A percentile compares a stretch with the other conserved stretches of the same genome.
Evolutionary conservation across 164 flowering plant genomes (phyloP).

Genomic region (Aristolochia fimbriata): DNA sequence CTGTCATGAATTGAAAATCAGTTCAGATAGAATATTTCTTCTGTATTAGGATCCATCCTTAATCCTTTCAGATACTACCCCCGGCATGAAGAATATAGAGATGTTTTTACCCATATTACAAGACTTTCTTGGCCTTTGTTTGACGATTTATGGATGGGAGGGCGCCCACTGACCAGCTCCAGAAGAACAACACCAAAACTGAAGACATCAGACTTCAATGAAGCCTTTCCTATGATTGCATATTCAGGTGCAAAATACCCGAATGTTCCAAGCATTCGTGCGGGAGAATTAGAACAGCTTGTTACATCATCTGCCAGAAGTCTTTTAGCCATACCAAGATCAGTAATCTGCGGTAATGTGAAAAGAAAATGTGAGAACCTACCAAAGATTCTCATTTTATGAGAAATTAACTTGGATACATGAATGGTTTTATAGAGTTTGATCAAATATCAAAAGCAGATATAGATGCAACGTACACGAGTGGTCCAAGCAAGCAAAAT

Average conservation of each 20-base stretch:
- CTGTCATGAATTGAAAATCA: no score
- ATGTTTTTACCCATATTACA: constrained; percentile 70
- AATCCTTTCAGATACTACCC: no score
- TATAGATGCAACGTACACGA: not conserved
- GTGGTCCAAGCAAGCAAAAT: no score
- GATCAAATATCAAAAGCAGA: not conserved
- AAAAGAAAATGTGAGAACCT: no score
- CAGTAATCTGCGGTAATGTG: constrained; percentile 60
- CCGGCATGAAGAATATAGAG: not conserved
- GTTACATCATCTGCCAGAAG: constrained; percentile 59
- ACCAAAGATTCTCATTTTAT: no score
- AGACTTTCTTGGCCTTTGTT: constrained; percentile 79
- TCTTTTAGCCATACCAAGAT: constrained; percentile 93
- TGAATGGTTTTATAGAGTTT: no score
- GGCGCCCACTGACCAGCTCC: constrained; percentile 83
- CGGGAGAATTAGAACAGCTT: constrained; percentile 86
- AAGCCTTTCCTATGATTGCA: constrained; percentile 81
- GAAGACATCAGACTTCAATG: constrained; percentile 89
- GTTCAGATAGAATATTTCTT: no score
- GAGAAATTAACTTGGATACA: no score
- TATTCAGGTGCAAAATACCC: constrained; percentile 99
- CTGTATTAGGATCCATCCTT: no score
- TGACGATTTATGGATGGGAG: constrained; percentile 55
- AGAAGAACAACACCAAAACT: constrained; percentile 98
- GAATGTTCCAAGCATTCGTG: constrained; percentile 91